Evolutionary conservation across 495 filamentous ascomycete species (phyloP).

Genomic region (Podospora didyma): DNA sequence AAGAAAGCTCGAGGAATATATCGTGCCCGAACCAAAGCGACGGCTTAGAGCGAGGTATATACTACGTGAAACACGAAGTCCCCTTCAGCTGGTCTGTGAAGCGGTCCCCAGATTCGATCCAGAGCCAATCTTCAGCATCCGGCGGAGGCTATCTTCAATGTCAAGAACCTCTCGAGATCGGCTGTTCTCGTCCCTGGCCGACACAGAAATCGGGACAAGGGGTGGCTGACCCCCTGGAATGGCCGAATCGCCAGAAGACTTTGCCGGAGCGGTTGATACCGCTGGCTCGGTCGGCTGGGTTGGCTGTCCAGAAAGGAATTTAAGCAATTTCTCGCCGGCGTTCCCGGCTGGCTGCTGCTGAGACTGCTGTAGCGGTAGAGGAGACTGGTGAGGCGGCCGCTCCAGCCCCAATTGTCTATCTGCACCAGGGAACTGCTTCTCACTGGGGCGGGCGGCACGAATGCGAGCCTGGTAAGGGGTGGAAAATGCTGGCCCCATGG

Average conservation of each 20-base stretch:
- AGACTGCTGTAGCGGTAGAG: not conserved
- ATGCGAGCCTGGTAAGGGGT: conserved; percentile 64
- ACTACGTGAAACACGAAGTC: not conserved
- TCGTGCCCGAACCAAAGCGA: not conserved
- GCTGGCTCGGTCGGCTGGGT: not conserved
- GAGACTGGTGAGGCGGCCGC: not conserved
- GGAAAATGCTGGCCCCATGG: conserved; percentile 62
- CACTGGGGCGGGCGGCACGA: conserved; percentile 44
- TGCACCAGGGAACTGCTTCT: conserved; percentile 10
- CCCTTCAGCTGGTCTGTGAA: conserved; percentile 17
- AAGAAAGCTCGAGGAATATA: conserved; percentile 6
- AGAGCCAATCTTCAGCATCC: conserved; percentile 44
- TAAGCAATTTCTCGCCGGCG: conserved; percentile 28
- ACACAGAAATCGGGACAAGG: not conserved
- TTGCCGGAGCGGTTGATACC: not conserved
- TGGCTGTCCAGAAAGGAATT: conserved; percentile 20
- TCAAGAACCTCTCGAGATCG: conserved; percentile 32
- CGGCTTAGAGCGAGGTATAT: not conserved
- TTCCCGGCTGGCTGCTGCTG: conserved; percentile 17
- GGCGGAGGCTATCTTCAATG: conserved; percentile 49
- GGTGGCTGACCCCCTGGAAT: not conserved
- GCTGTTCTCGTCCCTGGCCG: not conserved
- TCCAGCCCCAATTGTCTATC: not conserved
- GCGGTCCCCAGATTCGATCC: conserved; percentile 10
- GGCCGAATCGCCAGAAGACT: not conserved